Base-by-base conservation (phyloP, 371 early-diverging fungal genomes). In the Saksenaea oblongispora region DNA sequence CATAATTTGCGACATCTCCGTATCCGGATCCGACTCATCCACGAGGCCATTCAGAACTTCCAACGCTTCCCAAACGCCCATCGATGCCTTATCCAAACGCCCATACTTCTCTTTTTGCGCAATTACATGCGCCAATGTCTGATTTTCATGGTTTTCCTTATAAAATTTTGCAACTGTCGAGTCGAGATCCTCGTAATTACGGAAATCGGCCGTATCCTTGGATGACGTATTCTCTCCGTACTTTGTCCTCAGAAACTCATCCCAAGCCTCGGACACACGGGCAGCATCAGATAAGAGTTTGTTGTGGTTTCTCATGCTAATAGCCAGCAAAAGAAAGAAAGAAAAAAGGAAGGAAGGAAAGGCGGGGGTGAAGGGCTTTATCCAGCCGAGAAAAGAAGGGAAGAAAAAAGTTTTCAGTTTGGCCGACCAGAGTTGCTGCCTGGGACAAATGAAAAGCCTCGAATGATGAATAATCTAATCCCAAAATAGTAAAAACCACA, bases 51-150 rank as follows among this genome's bases (percentile, higher is more conserved):
- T 73, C 56, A 87, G 59, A 11, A 81, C 31, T 53, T 86, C 80
- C 31, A 87, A 37, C 0, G 74, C 84, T 35, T 84, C 76, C 87
- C 87, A 87, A 17, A 87, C 70, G 31, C 82, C 66, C 74, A 83
- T 74, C 28, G 61, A 39, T 3, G 67, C 69, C 55, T 78, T 70
- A 24, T 73, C 69, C 10, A 79, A 37, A 3, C 62, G 31, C 0
- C 56, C 53, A 42, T 79, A 83, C 14, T 69, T 65, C 22, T 58
- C 54, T 58, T 79, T 82, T 54, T 71, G 63, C 0, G 56, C 59
- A 18, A 79, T 27, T 0, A 83, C 84, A 58, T 73, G 76, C 0
- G 54, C 58, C 26, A 80, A 35, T 1, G 79, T 75, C 65, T 83
- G 83, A 14, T 79, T 75, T 36, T 63, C 65, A 57, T 78, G 81